Conservation (phyloP, 306 rosid genomes). For the Acacia acuminata region DNA sequence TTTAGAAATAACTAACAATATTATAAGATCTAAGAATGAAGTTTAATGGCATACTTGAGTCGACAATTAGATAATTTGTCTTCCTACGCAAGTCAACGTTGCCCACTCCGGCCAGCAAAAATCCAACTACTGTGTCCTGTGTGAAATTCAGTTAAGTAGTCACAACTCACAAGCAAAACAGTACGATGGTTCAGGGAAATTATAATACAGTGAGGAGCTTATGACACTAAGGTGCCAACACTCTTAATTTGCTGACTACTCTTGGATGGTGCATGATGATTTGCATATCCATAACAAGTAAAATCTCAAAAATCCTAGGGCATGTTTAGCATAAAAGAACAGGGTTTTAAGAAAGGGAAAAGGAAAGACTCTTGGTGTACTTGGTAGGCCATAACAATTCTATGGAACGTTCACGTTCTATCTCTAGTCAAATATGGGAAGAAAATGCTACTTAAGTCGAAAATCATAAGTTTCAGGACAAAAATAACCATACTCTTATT, state of each 20-base stretch:
- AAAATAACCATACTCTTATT: too few species aligned
- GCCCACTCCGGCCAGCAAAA: slow-evolving; percentile 93
- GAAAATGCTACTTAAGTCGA: too few species aligned
- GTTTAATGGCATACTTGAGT: slow-evolving; percentile 60
- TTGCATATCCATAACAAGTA: not conserved
- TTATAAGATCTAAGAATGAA: slow-evolving; percentile 2
- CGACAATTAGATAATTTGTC: slow-evolving; percentile 60
- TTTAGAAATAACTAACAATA: slow-evolving; percentile 18
- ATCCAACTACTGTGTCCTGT: slow-evolving; percentile 92
- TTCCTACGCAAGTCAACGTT: not conserved
- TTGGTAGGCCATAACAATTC: too few species aligned
- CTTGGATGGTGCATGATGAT: not conserved
- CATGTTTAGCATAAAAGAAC: too few species aligned
- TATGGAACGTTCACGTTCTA: too few species aligned
- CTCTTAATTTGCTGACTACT: not conserved
- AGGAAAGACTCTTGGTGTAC: too few species aligned
- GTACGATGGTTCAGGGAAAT: not conserved
- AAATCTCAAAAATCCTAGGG: too few species aligned
- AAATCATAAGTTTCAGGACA: too few species aligned
- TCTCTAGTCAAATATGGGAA: too few species aligned
- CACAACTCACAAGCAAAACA: slow-evolving; percentile 7
- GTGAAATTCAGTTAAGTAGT: slow-evolving; percentile 23
- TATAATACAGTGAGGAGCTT: not conserved
- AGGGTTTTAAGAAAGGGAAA: too few species aligned
- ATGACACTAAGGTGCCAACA: too few species aligned